Base-by-base conservation (phyloP, 1,284 basidiomycete genomes). In the Boletellus deceptivus region DNA sequence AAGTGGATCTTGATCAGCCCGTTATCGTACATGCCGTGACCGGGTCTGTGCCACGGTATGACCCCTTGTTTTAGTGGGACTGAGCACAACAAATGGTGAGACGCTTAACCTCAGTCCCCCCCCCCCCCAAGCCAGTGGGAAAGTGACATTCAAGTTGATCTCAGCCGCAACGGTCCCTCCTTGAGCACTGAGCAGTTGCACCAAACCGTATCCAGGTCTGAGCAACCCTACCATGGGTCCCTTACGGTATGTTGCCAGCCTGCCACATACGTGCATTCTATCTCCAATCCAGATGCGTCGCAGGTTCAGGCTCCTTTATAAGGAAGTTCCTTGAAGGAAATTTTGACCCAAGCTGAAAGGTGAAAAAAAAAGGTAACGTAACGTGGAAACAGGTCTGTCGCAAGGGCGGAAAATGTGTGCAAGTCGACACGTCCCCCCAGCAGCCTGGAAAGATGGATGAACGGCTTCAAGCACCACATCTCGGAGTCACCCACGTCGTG, bases 191-290 rank as follows among this genome's bases (percentile, higher is more conserved):
- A 43, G 38, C 24, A 17, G 24, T 39, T 38, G 16, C 33, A 49
- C 37, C 50, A 18, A 45, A 49, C 29, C 31, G 38, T 49, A 43
- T 44, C 43, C 39, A 36, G 43, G 47, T 37, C 20, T 22, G 49
- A 18, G 39, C 47, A 45, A 44, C 39, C 29, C 37, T 61, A 47
- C 29, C 29, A 3, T 14, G 50, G 55, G 47, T 56, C 55, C 22
- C 43, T 65, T 61, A 63, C 61, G 63, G 59, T 44, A 61, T 35
- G 41, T 49, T 57, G 55, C 51, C 46, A 53, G 43, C 59, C 48
- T 49, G 43, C 43, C 25, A 45, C 34, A 20, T 27, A 31, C 39
- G 46, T 39, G 40, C 50, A 48, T 53, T 55, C 48, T 61, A 65
- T 63, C 60, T 53, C 49, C 54, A 40, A 59, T 44, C 37, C 50